These are phyloP conservation scores for Phoenix roebelenii DNA, from an alignment of 176 grass and related monocot species.

Conservation along the genomic window DNA sequence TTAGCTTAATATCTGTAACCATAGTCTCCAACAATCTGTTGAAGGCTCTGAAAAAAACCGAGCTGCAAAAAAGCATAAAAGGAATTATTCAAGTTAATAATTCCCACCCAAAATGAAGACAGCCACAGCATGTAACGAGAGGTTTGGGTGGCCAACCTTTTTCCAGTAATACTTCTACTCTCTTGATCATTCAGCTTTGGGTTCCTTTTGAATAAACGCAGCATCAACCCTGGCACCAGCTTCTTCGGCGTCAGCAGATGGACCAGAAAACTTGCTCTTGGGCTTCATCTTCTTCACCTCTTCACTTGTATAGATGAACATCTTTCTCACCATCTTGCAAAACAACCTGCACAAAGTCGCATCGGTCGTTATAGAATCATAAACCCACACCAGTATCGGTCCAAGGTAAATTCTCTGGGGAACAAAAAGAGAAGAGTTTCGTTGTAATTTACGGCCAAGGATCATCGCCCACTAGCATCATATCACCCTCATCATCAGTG, in stretches of 20 bases:
- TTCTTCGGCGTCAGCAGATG: not conserved
- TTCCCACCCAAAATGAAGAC: slow-evolving; percentile 2
- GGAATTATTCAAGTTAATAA: slow-evolving; percentile 2
- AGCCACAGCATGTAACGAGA: slow-evolving; percentile 11
- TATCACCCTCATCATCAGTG: slow-evolving; percentile 18
- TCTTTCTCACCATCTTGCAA: slow-evolving; percentile 49
- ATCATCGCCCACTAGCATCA: slow-evolving; percentile 19
- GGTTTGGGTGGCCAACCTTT: slow-evolving; percentile 26
- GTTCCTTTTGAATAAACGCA: slow-evolving; percentile 10
- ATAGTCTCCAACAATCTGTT: too few species aligned
- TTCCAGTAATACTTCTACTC: slow-evolving; percentile 9
- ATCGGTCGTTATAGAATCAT: too few species aligned
- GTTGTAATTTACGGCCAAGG: not conserved
- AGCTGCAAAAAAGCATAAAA: too few species aligned
- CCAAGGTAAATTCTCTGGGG: too few species aligned
- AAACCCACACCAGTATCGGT: too few species aligned
- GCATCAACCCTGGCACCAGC: not conserved
- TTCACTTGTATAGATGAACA: slow-evolving; percentile 37
- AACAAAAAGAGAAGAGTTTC: too few species aligned
- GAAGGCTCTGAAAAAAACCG: too few species aligned
- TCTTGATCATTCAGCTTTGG: slow-evolving; percentile 13
- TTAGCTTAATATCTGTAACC: too few species aligned
- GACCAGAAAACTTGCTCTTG: not conserved
- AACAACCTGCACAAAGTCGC: slow-evolving; percentile 35
- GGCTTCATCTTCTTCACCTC: slow-evolving; percentile 33